Evolutionary conservation across 2,329 filamentous ascomycete genomes (phyloP).

Genomic region (Pyrenophora teres): DNA sequence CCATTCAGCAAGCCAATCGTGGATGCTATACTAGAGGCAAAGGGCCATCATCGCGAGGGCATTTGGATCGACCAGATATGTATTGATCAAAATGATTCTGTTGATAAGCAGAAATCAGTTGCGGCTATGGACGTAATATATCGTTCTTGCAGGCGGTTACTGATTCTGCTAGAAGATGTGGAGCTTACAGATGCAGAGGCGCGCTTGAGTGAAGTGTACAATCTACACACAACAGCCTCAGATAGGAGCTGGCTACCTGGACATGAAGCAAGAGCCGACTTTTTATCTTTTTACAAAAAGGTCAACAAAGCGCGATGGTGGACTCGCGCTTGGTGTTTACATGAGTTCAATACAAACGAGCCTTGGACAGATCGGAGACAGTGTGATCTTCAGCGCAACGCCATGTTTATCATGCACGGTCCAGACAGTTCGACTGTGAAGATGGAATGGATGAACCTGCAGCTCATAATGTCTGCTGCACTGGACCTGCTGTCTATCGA

Average conservation of each 20-base stretch:
- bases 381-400: slow-evolving; percentile 10
- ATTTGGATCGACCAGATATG: slow-evolving; percentile 29
- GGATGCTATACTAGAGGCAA: slow-evolving; percentile 21
- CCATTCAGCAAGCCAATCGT: slow-evolving; percentile 23
- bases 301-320: slow-evolving; percentile 18
- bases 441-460: slow-evolving; percentile 18
- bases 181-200: slow-evolving; percentile 11
- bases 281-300: slow-evolving; percentile 13
- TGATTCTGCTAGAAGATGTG: slow-evolving; percentile 22
- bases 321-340: slow-evolving; percentile 23
- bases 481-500: background rate
- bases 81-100: slow-evolving; percentile 12
- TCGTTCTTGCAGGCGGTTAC: slow-evolving; percentile 16
- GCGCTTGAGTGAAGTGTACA: slow-evolving; percentile 5
- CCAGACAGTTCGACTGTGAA: slow-evolving; percentile 14
- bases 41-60: slow-evolving; percentile 17
- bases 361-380: slow-evolving; percentile 18
- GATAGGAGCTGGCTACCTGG: background rate
- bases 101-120: slow-evolving; percentile 18
- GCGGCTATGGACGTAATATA: slow-evolving; percentile 28
- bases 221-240: background rate
- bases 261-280: background rate
- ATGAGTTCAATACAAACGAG: slow-evolving; percentile 23
- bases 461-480: slow-evolving; percentile 5
- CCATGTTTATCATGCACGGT: slow-evolving; percentile 22